Conservation (phyloP, 306 rosid genomes). For the Medicago truncatula region DNA sequence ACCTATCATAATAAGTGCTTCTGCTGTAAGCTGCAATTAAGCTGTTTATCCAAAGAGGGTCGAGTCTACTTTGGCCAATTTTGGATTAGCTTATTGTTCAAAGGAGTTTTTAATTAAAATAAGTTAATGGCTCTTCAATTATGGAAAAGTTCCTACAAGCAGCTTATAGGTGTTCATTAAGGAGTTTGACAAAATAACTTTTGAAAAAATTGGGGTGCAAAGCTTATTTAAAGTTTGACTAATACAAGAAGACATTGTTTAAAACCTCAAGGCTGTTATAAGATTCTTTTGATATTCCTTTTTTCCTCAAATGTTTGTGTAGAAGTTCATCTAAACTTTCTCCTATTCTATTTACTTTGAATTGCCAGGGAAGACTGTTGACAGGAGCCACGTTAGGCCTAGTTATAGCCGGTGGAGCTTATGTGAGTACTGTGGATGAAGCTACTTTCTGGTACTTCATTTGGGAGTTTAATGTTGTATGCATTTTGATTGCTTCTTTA, state of each 20-base stretch:
- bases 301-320: background rate
- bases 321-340: background rate
- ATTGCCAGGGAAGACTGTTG: slow-evolving; percentile 73
- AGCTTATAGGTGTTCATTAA: background rate
- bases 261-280: background rate
- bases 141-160: background rate
- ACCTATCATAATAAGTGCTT: no score
- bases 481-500: slow-evolving; percentile 33
- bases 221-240: background rate
- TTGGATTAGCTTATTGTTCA: background rate
- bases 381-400: slow-evolving; percentile 89
- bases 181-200: background rate
- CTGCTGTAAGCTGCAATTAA: no score
- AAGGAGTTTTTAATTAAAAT: background rate
- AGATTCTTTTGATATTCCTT: background rate
- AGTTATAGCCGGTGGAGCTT: slow-evolving; percentile 93
- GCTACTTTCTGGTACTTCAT: slow-evolving; percentile 96
- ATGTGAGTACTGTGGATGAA: slow-evolving; percentile 97
- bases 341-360: slow-evolving; percentile 38
- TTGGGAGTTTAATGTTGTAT: slow-evolving; percentile 44
- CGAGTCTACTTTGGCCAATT: background rate
- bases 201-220: background rate
- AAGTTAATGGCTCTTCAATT: background rate
- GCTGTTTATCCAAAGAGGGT: no score
- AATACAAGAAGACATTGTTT: background rate